These are phyloP conservation scores for Verticillium nubilum DNA, from an alignment of 2,329 filamentous ascomycete species.

Conservation along the genomic window DNA sequence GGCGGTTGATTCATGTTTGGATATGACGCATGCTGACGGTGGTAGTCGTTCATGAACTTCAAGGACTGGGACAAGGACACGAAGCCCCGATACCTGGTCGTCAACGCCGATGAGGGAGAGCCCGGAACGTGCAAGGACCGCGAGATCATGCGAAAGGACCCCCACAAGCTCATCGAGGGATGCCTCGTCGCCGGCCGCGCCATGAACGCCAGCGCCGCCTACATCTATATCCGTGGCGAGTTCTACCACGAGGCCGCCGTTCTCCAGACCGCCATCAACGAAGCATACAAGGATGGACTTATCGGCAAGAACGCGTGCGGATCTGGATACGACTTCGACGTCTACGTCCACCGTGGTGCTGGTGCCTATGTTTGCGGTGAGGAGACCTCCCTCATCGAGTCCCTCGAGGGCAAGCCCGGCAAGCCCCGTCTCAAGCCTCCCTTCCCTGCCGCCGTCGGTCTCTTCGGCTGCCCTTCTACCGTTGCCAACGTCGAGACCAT, in stretches of 20 bases:
- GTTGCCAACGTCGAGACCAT: conserved; percentile 98
- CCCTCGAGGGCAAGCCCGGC: conserved; percentile 95
- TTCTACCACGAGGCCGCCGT: conserved; percentile 95
- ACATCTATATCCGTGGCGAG: conserved; percentile 99
- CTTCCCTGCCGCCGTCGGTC: conserved; percentile 93
- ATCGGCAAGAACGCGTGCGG: conserved; percentile 98
- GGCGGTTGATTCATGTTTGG: conserved; percentile 1
- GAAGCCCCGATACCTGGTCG: conserved; percentile 92
- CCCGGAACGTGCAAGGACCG: conserved; percentile 99
- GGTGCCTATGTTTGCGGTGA: conserved; percentile 98
- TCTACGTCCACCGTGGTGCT: conserved; percentile 93
- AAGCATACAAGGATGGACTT: conserved; percentile 89
- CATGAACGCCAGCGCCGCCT: conserved; percentile 98
- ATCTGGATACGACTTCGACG: conserved; percentile 95
- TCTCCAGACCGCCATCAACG: conserved; percentile 91
- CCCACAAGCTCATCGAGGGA: conserved; percentile 97
- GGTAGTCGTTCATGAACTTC: conserved; percentile 98
- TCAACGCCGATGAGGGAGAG: conserved; percentile 98
- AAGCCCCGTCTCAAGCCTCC: conserved; percentile 98
- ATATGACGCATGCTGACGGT: conserved; percentile 5
- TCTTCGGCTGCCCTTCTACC: conserved; percentile 96
- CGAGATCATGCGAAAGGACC: conserved; percentile 99
- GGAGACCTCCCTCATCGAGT: conserved; percentile 97
- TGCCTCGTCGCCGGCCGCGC: conserved; percentile 92
- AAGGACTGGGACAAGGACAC: conserved; percentile 98